Percentiles rank a stretch among this genome's conserved stretches.
Evolutionary conservation across 2,329 filamentous ascomycete species (phyloP).

Genomic region (Aspergillus carbonarius): DNA sequence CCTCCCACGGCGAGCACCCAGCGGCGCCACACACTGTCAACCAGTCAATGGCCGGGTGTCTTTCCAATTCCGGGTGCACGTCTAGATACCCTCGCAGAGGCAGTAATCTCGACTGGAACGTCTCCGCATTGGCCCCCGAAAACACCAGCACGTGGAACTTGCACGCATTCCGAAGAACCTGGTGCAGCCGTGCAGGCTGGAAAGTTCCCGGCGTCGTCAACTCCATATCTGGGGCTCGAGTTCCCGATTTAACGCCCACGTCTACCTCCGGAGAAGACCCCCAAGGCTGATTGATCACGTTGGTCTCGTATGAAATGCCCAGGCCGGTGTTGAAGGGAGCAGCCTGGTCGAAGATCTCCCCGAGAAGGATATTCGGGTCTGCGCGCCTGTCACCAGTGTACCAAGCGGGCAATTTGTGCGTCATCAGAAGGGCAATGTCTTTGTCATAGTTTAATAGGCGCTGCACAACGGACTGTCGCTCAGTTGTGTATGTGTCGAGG

Average conservation of each 20-base stretch:
- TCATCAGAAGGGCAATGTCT: constrained; percentile 7
- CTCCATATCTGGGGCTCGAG: constrained; percentile 6
- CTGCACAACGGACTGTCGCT: constrained; percentile 6
- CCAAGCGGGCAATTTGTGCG: constrained; percentile 8
- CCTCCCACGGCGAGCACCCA: constrained; percentile 5
- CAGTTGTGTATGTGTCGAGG: constrained; percentile 4
- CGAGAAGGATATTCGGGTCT: constrained; percentile 8
- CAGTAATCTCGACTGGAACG: neutral
- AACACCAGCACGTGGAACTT: neutral
- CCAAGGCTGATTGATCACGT: neutral
- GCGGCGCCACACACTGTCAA: neutral
- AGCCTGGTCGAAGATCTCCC: constrained; percentile 7
- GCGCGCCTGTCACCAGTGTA: constrained; percentile 6
- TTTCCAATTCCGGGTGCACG: neutral
- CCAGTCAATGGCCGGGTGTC: neutral
- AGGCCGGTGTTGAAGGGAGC: constrained; percentile 9
- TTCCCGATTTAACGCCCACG: neutral
- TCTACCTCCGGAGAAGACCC: neutral
- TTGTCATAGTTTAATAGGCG: constrained; percentile 3
- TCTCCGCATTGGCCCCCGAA: neutral
- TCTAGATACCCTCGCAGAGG: neutral
- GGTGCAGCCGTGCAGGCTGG: constrained; percentile 3
- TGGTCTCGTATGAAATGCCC: constrained; percentile 6
- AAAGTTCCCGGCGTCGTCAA: constrained; percentile 3
- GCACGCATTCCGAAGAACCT: neutral